A percentile compares a stretch with the other conserved stretches of the same genome.
These are phyloP conservation scores for Xylaria sp. DNA, from an alignment of 2,329 filamentous ascomycete species.

Conservation along the genomic window DNA sequence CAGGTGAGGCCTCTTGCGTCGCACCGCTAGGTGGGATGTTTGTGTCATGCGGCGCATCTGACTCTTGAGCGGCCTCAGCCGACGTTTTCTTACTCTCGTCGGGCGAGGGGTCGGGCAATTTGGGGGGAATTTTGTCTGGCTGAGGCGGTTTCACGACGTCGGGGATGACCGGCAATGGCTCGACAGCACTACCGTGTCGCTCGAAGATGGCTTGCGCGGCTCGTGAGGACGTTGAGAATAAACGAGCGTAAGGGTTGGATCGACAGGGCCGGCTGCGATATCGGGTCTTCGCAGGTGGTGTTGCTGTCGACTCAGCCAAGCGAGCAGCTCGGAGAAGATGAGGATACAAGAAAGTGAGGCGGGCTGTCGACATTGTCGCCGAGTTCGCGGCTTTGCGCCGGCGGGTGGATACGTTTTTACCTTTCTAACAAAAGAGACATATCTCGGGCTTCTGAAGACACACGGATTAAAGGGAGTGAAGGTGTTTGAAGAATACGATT, in stretches of 20 bases:
- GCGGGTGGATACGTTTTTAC: constrained; percentile 5
- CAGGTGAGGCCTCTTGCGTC: constrained; percentile 18
- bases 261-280: constrained; percentile 47
- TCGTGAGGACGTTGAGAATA: constrained; percentile 53
- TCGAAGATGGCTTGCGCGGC: constrained; percentile 59
- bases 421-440: constrained; percentile 29
- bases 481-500: constrained; percentile 10
- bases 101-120: constrained; percentile 29
- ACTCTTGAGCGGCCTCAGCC: constrained; percentile 33
- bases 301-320: constrained; percentile 57
- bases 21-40: constrained; percentile 30
- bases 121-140: constrained; percentile 35
- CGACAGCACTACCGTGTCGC: constrained; percentile 70
- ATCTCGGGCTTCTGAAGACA: constrained; percentile 6
- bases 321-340: constrained; percentile 69
- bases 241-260: constrained; percentile 44
- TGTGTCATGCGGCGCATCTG: constrained; percentile 27
- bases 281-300: constrained; percentile 55
- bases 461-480: constrained; percentile 12
- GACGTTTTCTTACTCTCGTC: constrained; percentile 31
- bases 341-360: constrained; percentile 76
- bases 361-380: constrained; percentile 66
- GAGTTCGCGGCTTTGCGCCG: constrained; percentile 17
- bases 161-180: constrained; percentile 56
- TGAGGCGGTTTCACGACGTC: constrained; percentile 45